Conservation (phyloP, 2,329 filamentous ascomycete species). For the Scedosporium boydii region DNA sequence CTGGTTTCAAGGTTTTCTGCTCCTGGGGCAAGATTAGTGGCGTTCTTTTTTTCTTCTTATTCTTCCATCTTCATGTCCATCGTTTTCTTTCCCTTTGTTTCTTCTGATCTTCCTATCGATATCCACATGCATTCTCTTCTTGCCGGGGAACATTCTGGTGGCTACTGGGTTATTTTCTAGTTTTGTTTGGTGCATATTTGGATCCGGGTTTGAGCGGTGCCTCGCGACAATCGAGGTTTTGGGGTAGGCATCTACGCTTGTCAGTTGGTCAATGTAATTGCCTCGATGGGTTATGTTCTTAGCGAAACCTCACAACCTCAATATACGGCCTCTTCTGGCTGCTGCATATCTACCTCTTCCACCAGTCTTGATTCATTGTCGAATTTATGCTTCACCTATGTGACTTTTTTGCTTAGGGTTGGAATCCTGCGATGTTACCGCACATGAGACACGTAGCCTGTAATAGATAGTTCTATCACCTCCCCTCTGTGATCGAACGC, state of each 20-base stretch:
- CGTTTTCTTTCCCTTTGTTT: too few relatives aligned
- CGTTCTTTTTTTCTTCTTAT: neutral
- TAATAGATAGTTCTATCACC: neutral
- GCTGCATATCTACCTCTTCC: neutral
- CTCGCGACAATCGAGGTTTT: neutral
- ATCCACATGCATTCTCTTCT: neutral
- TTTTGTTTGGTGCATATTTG: neutral
- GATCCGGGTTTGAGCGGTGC: neutral
- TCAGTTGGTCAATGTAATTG: neutral
- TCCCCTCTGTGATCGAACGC: neutral
- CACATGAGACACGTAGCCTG: neutral
- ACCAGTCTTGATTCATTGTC: neutral
- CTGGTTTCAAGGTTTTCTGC: conserved; percentile 8
- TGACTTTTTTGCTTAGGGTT: too few relatives aligned
- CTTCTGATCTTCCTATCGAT: neutral
- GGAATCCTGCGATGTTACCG: too few relatives aligned
- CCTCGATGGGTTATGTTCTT: neutral
- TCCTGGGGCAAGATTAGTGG: neutral
- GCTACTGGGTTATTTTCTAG: neutral
- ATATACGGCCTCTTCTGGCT: neutral
- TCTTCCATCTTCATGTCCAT: neutral
- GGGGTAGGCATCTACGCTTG: neutral
- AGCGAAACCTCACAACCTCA: neutral
- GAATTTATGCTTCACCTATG: too few relatives aligned
- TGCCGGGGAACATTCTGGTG: neutral